Evolutionary conservation across 768 basidiomycete genomes (phyloP).

Genomic region (Leucogyrophana mollusca): DNA sequence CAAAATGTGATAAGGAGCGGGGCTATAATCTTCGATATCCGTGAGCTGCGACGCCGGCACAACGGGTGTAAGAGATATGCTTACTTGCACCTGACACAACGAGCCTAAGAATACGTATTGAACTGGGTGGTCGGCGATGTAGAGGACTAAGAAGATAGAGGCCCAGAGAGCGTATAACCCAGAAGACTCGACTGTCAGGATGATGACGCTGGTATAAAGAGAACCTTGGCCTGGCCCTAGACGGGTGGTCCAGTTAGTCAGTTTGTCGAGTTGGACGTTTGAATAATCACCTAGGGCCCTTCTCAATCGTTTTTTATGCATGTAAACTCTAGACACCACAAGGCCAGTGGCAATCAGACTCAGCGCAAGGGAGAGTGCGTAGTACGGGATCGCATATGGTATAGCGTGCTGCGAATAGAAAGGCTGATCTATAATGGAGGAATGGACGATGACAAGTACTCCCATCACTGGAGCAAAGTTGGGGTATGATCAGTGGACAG

Average conservation of each 20-base stretch:
- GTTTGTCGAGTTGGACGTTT: too few relatives aligned
- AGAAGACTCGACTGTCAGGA: conserved; percentile 2
- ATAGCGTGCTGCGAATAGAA: conserved; percentile 2
- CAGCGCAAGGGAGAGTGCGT: neutral
- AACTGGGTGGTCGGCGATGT: neutral
- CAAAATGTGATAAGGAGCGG: conserved; percentile 1
- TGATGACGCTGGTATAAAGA: conserved; percentile 1
- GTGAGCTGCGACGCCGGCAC: neutral
- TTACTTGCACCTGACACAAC: conserved; percentile 5
- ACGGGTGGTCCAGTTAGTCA: neutral
- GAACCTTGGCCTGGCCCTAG: neutral
- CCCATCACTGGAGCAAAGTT: neutral
- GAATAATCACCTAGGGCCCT: neutral
- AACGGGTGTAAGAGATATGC: neutral
- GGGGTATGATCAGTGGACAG: neutral
- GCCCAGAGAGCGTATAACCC: conserved; percentile 5
- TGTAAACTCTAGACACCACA: neutral
- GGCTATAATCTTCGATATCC: conserved; percentile 1
- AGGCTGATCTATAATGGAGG: neutral
- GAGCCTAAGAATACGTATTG: conserved; percentile 6
- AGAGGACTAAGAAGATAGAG: conserved; percentile 1
- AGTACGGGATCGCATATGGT: neutral
- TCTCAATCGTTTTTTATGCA: neutral
- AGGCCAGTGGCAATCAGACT: neutral
- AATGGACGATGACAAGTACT: neutral